Base-by-base conservation (phyloP, 345 rosid genomes). In the Pseudoturritis turrita region DNA sequence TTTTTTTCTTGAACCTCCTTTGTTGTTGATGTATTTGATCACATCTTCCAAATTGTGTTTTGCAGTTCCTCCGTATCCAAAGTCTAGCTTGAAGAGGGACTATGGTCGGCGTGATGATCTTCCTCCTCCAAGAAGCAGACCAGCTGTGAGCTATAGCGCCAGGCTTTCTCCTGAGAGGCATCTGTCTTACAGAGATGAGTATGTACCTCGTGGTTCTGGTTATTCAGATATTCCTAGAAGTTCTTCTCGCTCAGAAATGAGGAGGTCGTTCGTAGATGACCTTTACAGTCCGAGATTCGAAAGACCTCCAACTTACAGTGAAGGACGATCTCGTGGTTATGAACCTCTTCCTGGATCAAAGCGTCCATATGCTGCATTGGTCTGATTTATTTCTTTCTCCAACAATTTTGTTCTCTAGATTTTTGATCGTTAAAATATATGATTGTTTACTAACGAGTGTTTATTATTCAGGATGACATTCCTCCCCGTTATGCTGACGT, bases 261-360 rank as follows among this genome's bases (percentile, higher is more conserved):
- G 96, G 86, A 88, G 99, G 81, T 80, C 93, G 3, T 91, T 83
- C 76, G 86, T 72, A 5, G 98, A 89, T 78, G 98, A 91, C 80
- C 81, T 81, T 59, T 91, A 89, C 68, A 78, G 75, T 41, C 92
- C 88, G 35, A 89, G 96, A 83, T 86, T 81, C 66, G 98, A 95
- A 66, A 88, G 99, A 77, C 90, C 88, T 80, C 65, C 75, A 62
- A 85, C 82, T 77, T 95, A 87, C 64, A 86, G 84, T 57, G 98
- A 91, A 72, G 89, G 85, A 14, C 90, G 87, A 74, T 75, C 82
- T 19, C 96, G 96, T 79, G 98, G 86, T 73, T 95, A 91, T 80
- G 98, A 88, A 51, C 60, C 96, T 43, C 59, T 95, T 39, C 81
- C 97, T 59, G 96, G 96, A 53, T 87, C 98, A 63, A 95, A 95